Evolutionary conservation across 2,329 filamentous ascomycete genomes (phyloP).

Genomic region (Endoconidiophora laricicola): DNA sequence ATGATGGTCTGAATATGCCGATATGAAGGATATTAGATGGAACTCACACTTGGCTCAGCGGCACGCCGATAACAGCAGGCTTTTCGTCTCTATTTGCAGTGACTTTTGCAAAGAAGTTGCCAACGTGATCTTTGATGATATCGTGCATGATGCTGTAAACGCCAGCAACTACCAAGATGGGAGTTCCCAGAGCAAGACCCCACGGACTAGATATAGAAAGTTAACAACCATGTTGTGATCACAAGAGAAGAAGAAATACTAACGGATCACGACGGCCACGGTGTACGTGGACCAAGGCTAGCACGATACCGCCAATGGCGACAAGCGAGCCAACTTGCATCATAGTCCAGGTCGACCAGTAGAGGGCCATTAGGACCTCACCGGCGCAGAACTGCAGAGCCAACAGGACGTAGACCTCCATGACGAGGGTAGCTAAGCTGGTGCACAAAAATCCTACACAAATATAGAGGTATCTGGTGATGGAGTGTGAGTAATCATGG

Average conservation of each 20-base stretch:
- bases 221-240: neutral
- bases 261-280: slow-evolving; percentile 34
- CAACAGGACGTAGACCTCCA: slow-evolving; percentile 38
- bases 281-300: slow-evolving; percentile 34
- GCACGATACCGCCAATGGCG: slow-evolving; percentile 39
- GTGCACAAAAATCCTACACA: slow-evolving; percentile 28
- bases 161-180: slow-evolving; percentile 41
- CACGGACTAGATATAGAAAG: slow-evolving; percentile 26
- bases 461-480: slow-evolving; percentile 27
- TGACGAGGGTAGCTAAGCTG: slow-evolving; percentile 29
- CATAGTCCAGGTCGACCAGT: slow-evolving; percentile 46
- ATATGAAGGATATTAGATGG: neutral
- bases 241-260: slow-evolving; percentile 16
- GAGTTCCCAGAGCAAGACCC: slow-evolving; percentile 43
- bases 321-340: slow-evolving; percentile 41
- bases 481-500: slow-evolving; percentile 21
- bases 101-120: slow-evolving; percentile 18
- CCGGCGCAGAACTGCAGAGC: slow-evolving; percentile 43
- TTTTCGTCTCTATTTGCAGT: slow-evolving; percentile 15
- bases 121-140: slow-evolving; percentile 22
- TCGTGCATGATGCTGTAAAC: slow-evolving; percentile 32
- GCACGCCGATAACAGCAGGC: no score
- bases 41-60: slow-evolving; percentile 24
- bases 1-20: slow-evolving; percentile 10
- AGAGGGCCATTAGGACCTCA: slow-evolving; percentile 41